A percentile compares a stretch with the other conserved stretches of the same genome.
Conservation (phyloP, 2,329 filamentous ascomycete species). For the Colletotrichum godetiae region DNA sequence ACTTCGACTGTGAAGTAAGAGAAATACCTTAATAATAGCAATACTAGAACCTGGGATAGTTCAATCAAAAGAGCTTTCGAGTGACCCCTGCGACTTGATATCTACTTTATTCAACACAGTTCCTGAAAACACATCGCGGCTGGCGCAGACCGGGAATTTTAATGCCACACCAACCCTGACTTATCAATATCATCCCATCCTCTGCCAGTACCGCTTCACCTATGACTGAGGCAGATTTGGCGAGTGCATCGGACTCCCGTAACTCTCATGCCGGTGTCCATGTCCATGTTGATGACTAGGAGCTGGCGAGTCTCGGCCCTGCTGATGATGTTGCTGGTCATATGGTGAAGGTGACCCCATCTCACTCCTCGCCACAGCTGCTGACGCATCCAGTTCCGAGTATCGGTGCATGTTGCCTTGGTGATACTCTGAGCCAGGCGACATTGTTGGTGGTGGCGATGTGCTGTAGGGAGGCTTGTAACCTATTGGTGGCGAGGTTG, state of each 20-base stretch:
- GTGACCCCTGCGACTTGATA: background rate
- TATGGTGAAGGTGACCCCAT: constrained; percentile 32
- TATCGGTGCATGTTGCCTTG: constrained; percentile 31
- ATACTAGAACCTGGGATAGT: background rate
- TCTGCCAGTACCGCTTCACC: too few relatives aligned
- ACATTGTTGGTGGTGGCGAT: constrained; percentile 3
- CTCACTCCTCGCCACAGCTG: constrained; percentile 29
- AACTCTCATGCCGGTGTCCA: background rate
- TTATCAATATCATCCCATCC: background rate
- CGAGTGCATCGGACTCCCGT: background rate
- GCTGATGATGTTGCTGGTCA: constrained; percentile 18
- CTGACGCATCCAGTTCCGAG: constrained; percentile 40
- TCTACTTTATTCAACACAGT: background rate
- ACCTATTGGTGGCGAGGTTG: background rate
- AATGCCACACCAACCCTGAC: background rate
- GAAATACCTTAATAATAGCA: too few relatives aligned
- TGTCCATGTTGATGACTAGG: background rate
- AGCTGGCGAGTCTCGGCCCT: constrained; percentile 16
- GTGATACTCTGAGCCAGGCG: constrained; percentile 28
- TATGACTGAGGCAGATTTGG: constrained; percentile 7
- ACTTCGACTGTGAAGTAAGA: too few relatives aligned
- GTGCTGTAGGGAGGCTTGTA: constrained; percentile 23
- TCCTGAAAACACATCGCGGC: background rate
- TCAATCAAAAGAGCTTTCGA: background rate
- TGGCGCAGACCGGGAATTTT: background rate